A percentile compares a stretch with the other conserved stretches of the same genome.
phyloP scores from a whole-genome alignment of 371 early-diverging fungal genomes.

The Mortierella sp. region DNA sequence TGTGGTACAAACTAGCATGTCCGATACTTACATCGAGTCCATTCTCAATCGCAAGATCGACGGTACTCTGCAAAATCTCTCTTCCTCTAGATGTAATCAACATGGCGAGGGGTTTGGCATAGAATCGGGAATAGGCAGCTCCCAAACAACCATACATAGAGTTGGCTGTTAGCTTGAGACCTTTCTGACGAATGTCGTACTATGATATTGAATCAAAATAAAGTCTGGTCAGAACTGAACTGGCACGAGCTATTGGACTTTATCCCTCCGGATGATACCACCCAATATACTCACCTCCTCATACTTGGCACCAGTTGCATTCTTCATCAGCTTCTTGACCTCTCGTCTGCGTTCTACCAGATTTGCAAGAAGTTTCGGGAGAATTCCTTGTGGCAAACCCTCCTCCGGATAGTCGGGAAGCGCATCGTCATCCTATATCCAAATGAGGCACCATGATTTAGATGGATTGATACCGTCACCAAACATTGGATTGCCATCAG shows the following conservation, averaged over 20 bases:
- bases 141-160: constrained; percentile 99
- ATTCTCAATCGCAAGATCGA: constrained; percentile 82
- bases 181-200: constrained; percentile 96
- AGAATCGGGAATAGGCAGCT: constrained; percentile 95
- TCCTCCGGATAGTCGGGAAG: constrained; percentile 85
- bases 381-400: constrained; percentile 75
- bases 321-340: constrained; percentile 94
- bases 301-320: constrained; percentile 63
- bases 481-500: background rate
- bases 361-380: constrained; percentile 91
- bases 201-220: constrained; percentile 27
- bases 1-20: background rate
- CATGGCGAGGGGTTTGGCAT: constrained; percentile 98
- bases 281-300: constrained; percentile 72
- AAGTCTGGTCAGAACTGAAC: too few relatives aligned
- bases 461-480: too few relatives aligned
- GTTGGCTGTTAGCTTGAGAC: constrained; percentile 99
- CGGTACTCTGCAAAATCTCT: constrained; percentile 96
- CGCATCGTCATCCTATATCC: constrained; percentile 63
- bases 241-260: too few relatives aligned
- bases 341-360: constrained; percentile 92
- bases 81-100: constrained; percentile 98
- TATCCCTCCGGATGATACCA: too few relatives aligned
- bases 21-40: constrained; percentile 73
- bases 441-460: background rate